Evolutionary conservation across 768 basidiomycete genomes (phyloP).

Genomic region (Tephrocybe sp.): DNA sequence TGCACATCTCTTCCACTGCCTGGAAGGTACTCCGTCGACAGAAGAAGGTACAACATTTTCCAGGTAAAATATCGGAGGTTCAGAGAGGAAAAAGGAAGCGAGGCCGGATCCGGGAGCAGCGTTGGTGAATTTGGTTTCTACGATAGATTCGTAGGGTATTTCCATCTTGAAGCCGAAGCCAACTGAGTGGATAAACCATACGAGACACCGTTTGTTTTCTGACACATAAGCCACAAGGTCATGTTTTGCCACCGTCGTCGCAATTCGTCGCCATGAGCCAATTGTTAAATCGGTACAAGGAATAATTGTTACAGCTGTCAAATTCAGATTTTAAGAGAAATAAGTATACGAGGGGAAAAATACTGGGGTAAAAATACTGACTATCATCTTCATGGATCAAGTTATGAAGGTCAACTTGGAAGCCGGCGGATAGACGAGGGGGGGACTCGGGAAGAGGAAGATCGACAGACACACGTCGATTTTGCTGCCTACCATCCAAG

Average conservation of each 20-base stretch:
- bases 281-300: conserved; percentile 75
- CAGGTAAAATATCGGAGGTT: conserved; percentile 68
- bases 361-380: conserved; percentile 35
- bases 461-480: conserved; percentile 32
- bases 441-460: conserved; percentile 44
- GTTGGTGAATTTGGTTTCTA: conserved; percentile 56
- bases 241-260: conserved; percentile 49
- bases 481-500: conserved; percentile 55
- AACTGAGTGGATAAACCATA: conserved; percentile 77
- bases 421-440: conserved; percentile 49
- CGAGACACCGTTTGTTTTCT: conserved; percentile 62
- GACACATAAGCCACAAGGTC: conserved; percentile 79
- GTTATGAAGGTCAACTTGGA: conserved; percentile 58
- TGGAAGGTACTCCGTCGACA: conserved; percentile 29
- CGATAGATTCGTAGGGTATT: conserved; percentile 65
- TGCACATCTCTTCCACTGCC: conserved; percentile 61
- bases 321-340: too few relatives aligned
- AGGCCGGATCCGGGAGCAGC: conserved; percentile 54
- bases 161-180: conserved; percentile 87
- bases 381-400: conserved; percentile 79
- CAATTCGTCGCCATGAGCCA: conserved; percentile 78
- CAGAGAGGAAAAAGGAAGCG: conserved; percentile 64
- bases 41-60: conserved; percentile 41
- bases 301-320: conserved; percentile 68
- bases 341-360: conserved; percentile 2